Base-by-base conservation (phyloP, 2,329 filamentous ascomycete genomes). In the Fusarium xylarioides region DNA sequence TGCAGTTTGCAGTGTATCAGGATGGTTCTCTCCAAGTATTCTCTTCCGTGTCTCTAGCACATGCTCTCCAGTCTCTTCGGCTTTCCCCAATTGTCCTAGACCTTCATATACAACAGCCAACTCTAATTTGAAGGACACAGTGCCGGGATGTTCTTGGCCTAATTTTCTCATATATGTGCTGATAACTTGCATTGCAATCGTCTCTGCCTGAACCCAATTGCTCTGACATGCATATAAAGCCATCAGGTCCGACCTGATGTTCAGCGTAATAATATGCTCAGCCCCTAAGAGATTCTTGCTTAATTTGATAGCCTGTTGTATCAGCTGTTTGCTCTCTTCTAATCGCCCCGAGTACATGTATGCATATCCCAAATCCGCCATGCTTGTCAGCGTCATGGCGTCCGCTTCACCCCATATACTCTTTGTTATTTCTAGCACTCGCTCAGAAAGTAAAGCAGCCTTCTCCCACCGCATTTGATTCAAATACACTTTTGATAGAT, bases 211-310 rank as follows among this genome's bases (percentile, higher is more conserved):
- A 10, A 0, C 1, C 7, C 11, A 32, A 4, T 28, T 1, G 0
- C 4, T 0, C 5, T 23, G 42, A 0, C 0, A 0, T 2, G 0
- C 0, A 19, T 38, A 11, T 18, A 34, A 11, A 2, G 0, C 0
- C 2, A 0, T 0, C 9, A 64, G 8, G 2, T 0, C 0, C 1
- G 0, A 0, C 35, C 37, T 47, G 15, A 1, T 3, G 0, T 0
- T 0, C 5, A 43, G 1, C 0, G 42, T 42, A 1, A 0, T 0
- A 2, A 0, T 0, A 16, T 47, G 0, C 1, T 49, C 30, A 1
- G 18, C 14, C 4, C 59, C 49, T 0, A 4, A 0, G 4, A 12
- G 0, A 3, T 3, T 37, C 4, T 2, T 19, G 4, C 3, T 11
- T 7, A 0, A 11, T 16, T 10, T 5, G 5, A 34, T 0, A 0